Conservation (phyloP, 164 flowering plant species). For the Dillenia turbinata region DNA sequence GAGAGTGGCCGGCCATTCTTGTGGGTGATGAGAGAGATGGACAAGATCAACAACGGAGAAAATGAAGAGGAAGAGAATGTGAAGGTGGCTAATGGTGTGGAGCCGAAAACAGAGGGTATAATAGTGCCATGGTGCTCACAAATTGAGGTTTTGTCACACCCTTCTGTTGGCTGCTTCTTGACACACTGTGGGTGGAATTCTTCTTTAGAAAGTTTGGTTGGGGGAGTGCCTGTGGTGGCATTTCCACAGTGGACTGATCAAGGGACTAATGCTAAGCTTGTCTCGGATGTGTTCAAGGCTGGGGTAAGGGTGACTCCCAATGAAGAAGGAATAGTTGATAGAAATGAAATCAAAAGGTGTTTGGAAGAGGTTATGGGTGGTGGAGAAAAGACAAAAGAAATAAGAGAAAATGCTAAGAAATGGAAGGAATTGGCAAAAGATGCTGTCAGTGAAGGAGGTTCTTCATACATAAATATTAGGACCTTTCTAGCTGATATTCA, state of each 20-base stretch:
- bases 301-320: constrained; percentile 35
- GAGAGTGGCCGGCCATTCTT: constrained; percentile 16
- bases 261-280: constrained; percentile 48
- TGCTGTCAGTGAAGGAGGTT: constrained; percentile 39
- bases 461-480: constrained; percentile 30
- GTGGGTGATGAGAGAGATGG: constrained; percentile 22
- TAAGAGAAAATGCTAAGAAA: constrained; percentile 27
- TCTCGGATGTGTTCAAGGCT: constrained; percentile 49
- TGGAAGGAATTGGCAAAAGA: constrained; percentile 39
- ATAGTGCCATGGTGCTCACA: constrained; percentile 60
- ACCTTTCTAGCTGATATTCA: constrained; percentile 16
- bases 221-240: constrained; percentile 55
- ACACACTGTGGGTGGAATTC: constrained; percentile 85
- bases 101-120: constrained; percentile 16
- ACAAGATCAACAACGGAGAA: background rate
- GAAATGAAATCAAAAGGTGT: constrained; percentile 45
- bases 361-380: constrained; percentile 47
- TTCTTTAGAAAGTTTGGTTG: constrained; percentile 37
- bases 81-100: constrained; percentile 5
- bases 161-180: constrained; percentile 49
- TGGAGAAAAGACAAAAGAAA: constrained; percentile 26
- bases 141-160: constrained; percentile 45
- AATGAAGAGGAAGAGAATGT: constrained; percentile 1
- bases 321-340: constrained; percentile 32
- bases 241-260: constrained; percentile 59